phyloP scores from a whole-genome alignment of 345 rosid genomes.

The Eucalyptus sp. region DNA sequence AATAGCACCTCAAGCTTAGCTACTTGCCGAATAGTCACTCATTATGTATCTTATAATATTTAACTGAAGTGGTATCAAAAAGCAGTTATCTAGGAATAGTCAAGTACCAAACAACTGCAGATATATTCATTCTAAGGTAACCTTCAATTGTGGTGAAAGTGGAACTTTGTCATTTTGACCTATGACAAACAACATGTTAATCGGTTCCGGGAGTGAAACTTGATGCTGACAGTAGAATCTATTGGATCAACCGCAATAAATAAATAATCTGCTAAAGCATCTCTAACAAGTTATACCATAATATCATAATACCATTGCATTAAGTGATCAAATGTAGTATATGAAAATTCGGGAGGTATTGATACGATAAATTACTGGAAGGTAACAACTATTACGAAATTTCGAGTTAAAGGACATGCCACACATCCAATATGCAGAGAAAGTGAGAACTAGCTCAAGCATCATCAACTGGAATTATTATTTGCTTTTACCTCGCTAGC shows the following conservation, averaged over 20 bases:
- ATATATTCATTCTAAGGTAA: background rate
- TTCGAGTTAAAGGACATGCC: background rate
- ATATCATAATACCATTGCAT: background rate
- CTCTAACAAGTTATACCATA: background rate
- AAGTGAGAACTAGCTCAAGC: background rate
- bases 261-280: background rate
- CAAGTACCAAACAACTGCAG: background rate
- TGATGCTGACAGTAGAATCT: background rate
- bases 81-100: background rate
- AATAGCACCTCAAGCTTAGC: background rate
- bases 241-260: background rate
- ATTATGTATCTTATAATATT: background rate
- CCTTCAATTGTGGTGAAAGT: background rate
- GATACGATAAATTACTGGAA: background rate
- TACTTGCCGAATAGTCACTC: background rate
- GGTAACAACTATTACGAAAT: background rate
- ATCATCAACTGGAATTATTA: background rate
- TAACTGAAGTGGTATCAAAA: background rate
- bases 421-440: background rate
- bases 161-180: background rate
- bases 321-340: background rate
- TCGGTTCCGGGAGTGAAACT: background rate
- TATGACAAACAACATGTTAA: background rate
- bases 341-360: background rate
- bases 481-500: conserved; percentile 59